Percentiles rank a stretch among this genome's conserved stretches.
Conservation (phyloP, 768 basidiomycete genomes). For the Agaricus blazei region DNA sequence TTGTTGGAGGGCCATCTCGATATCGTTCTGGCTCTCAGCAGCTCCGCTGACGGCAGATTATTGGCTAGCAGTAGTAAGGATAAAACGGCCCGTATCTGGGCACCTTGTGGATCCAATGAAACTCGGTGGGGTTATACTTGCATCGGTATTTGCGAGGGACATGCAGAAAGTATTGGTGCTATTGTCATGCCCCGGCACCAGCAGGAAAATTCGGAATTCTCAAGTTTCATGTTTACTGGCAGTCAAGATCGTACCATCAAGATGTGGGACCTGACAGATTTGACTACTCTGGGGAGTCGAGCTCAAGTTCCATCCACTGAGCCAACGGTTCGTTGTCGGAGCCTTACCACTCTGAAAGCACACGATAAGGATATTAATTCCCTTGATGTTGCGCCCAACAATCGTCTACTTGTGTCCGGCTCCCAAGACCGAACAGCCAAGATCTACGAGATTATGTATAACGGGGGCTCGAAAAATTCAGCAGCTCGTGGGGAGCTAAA, state of each 20-base stretch:
- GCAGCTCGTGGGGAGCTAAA: constrained; percentile 64
- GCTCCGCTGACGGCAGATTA: constrained; percentile 56
- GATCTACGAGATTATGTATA: constrained; percentile 73
- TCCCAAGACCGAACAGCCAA: constrained; percentile 96
- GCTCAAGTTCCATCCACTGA: constrained; percentile 19
- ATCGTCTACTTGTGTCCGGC: constrained; percentile 83
- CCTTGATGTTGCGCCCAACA: constrained; percentile 88
- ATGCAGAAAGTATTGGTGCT: constrained; percentile 91
- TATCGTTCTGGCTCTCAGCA: constrained; percentile 84
- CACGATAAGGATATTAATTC: constrained; percentile 99
- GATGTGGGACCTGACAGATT: constrained; percentile 97
- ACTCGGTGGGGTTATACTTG: constrained; percentile 59
- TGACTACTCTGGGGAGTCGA: constrained; percentile 44
- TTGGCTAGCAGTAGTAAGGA: constrained; percentile 95
- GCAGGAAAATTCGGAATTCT: constrained; percentile 21
- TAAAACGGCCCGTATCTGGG: constrained; percentile 83
- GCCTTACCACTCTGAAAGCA: constrained; percentile 81
- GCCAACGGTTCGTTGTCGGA: constrained; percentile 49
- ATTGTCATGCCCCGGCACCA: constrained; percentile 71
- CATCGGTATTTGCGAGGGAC: constrained; percentile 86
- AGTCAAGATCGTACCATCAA: constrained; percentile 98
- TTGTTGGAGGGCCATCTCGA: constrained; percentile 87
- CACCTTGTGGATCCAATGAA: constrained; percentile 22
- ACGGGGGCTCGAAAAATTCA: constrained; percentile 27
- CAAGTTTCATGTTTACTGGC: constrained; percentile 85